These are phyloP conservation scores for Grammothele lineata DNA, from an alignment of 768 basidiomycete genomes.

Conservation along the genomic window DNA sequence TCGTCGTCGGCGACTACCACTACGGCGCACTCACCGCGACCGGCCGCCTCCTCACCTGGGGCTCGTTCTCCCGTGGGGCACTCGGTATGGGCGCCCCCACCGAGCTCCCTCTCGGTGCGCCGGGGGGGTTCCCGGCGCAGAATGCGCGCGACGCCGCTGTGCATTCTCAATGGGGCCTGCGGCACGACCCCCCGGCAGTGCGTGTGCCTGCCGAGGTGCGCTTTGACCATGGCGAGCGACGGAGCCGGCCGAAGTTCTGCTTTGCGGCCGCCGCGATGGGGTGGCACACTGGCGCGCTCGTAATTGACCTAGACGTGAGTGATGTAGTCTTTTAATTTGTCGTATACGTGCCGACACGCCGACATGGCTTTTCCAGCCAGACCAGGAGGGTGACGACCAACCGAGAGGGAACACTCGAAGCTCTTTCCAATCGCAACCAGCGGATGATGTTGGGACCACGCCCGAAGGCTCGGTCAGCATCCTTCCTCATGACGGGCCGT, in stretches of 20 bases:
- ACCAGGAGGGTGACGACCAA: slow-evolving; percentile 35
- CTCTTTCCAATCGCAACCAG: too few species aligned
- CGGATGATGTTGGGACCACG: not conserved
- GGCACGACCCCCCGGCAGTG: slow-evolving; percentile 38
- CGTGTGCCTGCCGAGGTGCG: slow-evolving; percentile 62
- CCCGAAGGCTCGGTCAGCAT: slow-evolving; percentile 3
- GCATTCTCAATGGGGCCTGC: slow-evolving; percentile 26
- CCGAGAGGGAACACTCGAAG: slow-evolving; percentile 18
- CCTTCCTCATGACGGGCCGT: not conserved
- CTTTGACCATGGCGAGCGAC: slow-evolving; percentile 59
- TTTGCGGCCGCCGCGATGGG: slow-evolving; percentile 80
- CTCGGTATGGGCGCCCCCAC: slow-evolving; percentile 81
- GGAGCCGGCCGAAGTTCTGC: slow-evolving; percentile 58
- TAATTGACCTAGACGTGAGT: slow-evolving; percentile 76
- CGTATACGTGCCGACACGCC: not conserved
- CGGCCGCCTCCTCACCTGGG: slow-evolving; percentile 83
- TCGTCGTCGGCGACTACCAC: slow-evolving; percentile 92
- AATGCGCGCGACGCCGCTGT: slow-evolving; percentile 27
- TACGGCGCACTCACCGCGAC: slow-evolving; percentile 74
- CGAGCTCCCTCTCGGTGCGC: slow-evolving; percentile 43
- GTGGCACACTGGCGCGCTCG: slow-evolving; percentile 90
- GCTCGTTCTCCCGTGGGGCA: slow-evolving; percentile 70
- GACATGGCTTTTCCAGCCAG: slow-evolving; percentile 20
- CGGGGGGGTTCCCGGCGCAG: slow-evolving; percentile 54
- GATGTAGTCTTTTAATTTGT: not conserved